A percentile compares a stretch with the other conserved stretches of the same genome.
Conservation (phyloP, 176 grass and related monocot genomes). For the Thinopyrum elongatum region DNA sequence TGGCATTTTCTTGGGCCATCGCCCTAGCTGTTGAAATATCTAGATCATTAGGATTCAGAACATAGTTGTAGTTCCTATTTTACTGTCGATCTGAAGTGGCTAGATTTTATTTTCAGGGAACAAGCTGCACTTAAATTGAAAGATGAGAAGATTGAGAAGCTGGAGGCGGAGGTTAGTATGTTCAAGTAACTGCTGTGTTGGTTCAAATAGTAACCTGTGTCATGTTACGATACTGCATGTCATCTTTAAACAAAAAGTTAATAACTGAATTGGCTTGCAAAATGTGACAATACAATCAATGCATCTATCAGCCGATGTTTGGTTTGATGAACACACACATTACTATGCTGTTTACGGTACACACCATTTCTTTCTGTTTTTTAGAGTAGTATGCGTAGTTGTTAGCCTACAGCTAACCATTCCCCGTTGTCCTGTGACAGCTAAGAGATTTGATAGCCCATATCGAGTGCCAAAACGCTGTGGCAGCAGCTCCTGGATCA, state of each 20-base stretch:
- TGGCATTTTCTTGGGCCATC: not conserved
- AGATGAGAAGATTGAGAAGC: constrained; percentile 65
- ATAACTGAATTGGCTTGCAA: not conserved
- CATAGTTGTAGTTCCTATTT: not conserved
- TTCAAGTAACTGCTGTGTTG: not conserved
- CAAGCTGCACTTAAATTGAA: constrained; percentile 54
- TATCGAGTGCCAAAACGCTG: constrained; percentile 40
- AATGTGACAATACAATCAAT: not conserved
- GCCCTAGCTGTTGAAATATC: constrained; percentile 9
- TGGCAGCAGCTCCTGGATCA: constrained; percentile 30
- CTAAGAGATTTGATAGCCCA: constrained; percentile 64
- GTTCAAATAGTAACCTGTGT: not conserved
- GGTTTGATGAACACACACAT: not conserved
- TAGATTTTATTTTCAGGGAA: constrained; percentile 59
- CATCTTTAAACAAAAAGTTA: not conserved
- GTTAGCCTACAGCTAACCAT: constrained; percentile 10
- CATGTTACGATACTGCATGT: not conserved
- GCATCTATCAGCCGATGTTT: not conserved
- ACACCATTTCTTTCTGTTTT: not conserved
- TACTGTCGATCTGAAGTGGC: not conserved
- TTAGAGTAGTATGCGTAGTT: not conserved
- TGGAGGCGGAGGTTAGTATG: constrained; percentile 78
- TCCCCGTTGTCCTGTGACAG: constrained; percentile 35
- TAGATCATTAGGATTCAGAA: not conserved
- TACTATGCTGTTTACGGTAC: not conserved